phyloP scores from a whole-genome alignment of 805 yeast genomes.

The Candida verbasci region DNA sequence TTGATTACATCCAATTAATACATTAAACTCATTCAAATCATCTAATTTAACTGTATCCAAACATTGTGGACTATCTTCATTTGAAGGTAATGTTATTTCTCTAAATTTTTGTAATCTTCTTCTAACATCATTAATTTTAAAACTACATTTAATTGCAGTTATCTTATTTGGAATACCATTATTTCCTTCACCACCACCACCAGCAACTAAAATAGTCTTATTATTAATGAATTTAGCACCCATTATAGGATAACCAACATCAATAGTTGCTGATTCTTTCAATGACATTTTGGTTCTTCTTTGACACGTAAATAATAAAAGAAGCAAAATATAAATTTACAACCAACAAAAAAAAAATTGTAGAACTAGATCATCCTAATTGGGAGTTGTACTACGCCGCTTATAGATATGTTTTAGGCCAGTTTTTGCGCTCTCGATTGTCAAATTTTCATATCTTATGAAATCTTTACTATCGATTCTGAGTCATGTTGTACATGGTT shows the following conservation, averaged over 20 bases:
- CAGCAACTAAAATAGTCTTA: conserved; percentile 64
- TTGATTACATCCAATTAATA: conserved; percentile 77
- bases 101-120: conserved; percentile 51
- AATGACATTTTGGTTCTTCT: conserved; percentile 22
- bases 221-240: conserved; percentile 69
- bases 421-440: no score
- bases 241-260: conserved; percentile 72
- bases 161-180: conserved; percentile 85
- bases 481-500: conserved; percentile 72
- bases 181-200: conserved; percentile 95
- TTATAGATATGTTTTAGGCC: no score
- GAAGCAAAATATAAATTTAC: background rate
- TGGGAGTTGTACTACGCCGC: no score
- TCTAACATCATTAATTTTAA: conserved; percentile 40
- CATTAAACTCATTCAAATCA: conserved; percentile 34
- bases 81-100: conserved; percentile 54
- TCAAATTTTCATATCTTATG: no score
- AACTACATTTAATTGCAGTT: conserved; percentile 58
- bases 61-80: conserved; percentile 88
- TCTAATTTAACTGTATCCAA: conserved; percentile 46
- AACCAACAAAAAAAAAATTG: background rate
- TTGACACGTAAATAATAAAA: background rate
- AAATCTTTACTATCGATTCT: conserved; percentile 47
- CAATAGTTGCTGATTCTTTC: conserved; percentile 32
- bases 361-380: no score